Base-by-base conservation (phyloP, 2,329 filamentous ascomycete species). In the Colletotrichum noveboracense region DNA sequence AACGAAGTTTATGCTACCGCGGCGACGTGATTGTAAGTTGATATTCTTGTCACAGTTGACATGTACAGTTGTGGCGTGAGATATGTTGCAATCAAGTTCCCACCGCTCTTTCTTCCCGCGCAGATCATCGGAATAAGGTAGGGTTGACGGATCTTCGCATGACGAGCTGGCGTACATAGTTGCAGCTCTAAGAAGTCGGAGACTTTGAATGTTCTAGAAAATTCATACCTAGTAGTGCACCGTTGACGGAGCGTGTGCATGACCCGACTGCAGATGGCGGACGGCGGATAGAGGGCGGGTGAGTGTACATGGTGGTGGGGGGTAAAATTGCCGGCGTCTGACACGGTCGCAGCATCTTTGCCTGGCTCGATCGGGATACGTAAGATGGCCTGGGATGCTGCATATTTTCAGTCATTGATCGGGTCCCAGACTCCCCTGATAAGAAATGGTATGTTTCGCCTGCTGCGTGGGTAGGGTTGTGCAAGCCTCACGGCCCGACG, bases 51-150 rank as follows among this genome's bases (percentile, higher is more conserved):
- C 69, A 68, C 36, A 24, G 56, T 68, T 26, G 52, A 74, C 58
- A 36, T 66, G 28, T 32, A 32, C n/a, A 24, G 65, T 26, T 48
- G 65, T 69, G 70, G 69, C 64, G 74, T 64, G 70, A 69, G 70
- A 68, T n/a, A 64, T 48, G 36, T 68, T 69, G 65, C 64, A 68
- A 52, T 68, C 28, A 13, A 66, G 5, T 21, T 70, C 21, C 74
- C 71, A 76, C 74, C 74, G 74, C 74, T 75, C 56, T 76, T 76
- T 70, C 52, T 24, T 38, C 48, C 32, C 4, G 61, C 70, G 74
- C 71, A 66, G 74, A 76, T 76, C 74, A 64, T 56, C 52, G 52
- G 62, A 32, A 58, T 10, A 62, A 34, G 21, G 58, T 30, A 34
- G 65, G 36, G 70, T 32, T 55, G 65, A 66, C 34, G 70, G 70